These are phyloP conservation scores for Chlorella sp. DNA, from an alignment of 139 green algal genomes.

Conservation along the genomic window DNA sequence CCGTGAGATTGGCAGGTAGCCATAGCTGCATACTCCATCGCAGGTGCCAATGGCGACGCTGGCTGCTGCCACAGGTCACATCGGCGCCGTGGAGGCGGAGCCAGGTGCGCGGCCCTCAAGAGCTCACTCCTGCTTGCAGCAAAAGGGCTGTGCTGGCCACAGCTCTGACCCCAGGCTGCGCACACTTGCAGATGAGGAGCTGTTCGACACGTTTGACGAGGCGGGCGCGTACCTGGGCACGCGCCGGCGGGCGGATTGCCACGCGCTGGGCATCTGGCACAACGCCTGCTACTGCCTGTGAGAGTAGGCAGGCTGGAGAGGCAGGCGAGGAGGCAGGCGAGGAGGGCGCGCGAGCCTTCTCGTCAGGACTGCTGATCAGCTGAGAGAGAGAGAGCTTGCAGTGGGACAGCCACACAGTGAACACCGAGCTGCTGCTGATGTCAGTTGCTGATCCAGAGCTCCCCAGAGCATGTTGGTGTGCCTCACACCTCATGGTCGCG, in stretches of 20 bases:
- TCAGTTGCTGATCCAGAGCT: neutral
- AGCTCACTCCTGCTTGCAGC: neutral
- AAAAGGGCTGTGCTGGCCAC: constrained; percentile 11
- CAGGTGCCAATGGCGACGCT: too few relatives aligned
- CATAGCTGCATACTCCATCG: too few relatives aligned
- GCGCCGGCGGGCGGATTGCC: constrained; percentile 11
- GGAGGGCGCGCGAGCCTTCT: too few relatives aligned
- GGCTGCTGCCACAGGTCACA: neutral
- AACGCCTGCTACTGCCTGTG: constrained; percentile 50
- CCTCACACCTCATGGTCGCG: neutral
- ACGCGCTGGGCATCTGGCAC: constrained; percentile 44
- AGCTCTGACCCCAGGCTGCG: too few relatives aligned
- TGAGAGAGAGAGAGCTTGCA: neutral
- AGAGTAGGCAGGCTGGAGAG: too few relatives aligned
- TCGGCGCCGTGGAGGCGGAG: neutral
- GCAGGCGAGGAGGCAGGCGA: too few relatives aligned
- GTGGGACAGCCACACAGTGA: neutral
- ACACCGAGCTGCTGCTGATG: neutral
- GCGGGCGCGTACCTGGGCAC: constrained; percentile 8
- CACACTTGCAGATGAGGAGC: constrained; percentile 19
- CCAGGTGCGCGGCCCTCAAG: neutral
- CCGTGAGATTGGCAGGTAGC: neutral
- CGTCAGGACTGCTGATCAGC: too few relatives aligned
- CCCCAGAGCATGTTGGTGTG: neutral
- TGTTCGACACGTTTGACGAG: constrained; percentile 31